Percentiles rank a stretch among this genome's conserved stretches.
Conservation (phyloP, 106 monocot genomes). For the Gastrodia elata region DNA sequence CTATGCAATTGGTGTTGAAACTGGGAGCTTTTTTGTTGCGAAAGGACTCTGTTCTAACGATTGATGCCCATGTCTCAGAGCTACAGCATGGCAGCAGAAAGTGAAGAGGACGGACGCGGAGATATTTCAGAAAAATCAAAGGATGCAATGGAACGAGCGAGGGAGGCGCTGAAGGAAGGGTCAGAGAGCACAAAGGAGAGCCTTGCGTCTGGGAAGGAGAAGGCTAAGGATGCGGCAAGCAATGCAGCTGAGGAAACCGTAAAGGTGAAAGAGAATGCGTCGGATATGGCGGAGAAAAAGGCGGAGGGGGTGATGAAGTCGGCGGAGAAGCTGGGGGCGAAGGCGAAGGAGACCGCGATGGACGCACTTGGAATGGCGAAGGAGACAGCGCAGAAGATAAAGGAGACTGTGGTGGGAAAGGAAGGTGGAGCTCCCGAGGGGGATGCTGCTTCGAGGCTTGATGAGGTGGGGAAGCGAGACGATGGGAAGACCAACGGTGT, state of each 20-base stretch:
- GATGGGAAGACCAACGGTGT: too few species aligned
- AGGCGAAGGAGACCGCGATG: constrained; percentile 20
- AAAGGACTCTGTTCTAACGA: too few species aligned
- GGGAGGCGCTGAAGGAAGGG: neutral
- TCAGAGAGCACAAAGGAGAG: neutral
- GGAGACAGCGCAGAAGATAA: constrained; percentile 23
- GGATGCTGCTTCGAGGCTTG: too few species aligned
- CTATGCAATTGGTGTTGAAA: neutral
- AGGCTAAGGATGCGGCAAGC: neutral
- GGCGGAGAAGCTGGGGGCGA: constrained; percentile 11
- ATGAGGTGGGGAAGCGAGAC: too few species aligned
- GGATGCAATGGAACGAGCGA: neutral
- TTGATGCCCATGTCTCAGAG: neutral
- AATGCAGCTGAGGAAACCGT: neutral
- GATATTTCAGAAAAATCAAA: neutral
- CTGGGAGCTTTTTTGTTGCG: too few species aligned
- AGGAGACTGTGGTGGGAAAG: constrained; percentile 24
- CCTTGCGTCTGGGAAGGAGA: neutral
- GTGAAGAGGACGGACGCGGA: neutral
- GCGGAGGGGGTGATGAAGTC: constrained; percentile 8
- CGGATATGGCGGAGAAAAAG: neutral
- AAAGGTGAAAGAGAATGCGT: neutral
- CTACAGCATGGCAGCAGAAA: neutral
- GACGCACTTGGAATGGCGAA: constrained; percentile 17
- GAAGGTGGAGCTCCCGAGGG: too few species aligned